Conservation (phyloP, 108 stramenopile species). For the Chaetoceros muelleri region DNA sequence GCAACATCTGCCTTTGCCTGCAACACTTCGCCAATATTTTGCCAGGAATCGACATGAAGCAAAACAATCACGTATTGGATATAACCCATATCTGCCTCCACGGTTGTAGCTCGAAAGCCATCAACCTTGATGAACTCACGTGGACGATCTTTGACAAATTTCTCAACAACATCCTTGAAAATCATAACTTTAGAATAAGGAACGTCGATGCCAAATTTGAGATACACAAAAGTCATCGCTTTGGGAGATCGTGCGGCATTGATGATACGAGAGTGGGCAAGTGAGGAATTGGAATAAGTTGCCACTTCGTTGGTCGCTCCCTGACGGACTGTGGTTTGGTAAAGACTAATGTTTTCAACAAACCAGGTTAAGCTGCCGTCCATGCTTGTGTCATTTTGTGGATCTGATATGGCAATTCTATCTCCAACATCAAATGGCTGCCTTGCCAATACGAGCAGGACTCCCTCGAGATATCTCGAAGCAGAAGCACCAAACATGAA, state of each 20-base stretch:
- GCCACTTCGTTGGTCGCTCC: constrained; percentile 60
- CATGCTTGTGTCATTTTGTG: constrained; percentile 17
- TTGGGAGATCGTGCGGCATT: constrained; percentile 60
- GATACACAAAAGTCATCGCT: constrained; percentile 23
- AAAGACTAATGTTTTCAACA: constrained; percentile 52
- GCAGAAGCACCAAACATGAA: constrained; percentile 30
- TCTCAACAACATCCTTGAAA: constrained; percentile 45
- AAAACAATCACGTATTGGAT: constrained; percentile 26
- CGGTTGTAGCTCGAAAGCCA: constrained; percentile 23
- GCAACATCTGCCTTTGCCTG: constrained; percentile 48
- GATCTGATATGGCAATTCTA: constrained; percentile 24
- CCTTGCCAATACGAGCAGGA: background rate
- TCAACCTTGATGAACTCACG: constrained; percentile 27
- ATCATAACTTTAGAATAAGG: constrained; percentile 31
- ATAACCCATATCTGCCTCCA: constrained; percentile 34
- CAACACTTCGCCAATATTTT: constrained; percentile 32
- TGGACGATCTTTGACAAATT: constrained; percentile 40
- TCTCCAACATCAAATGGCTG: constrained; percentile 14
- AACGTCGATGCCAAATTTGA: constrained; percentile 51
- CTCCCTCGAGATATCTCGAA: constrained; percentile 15
- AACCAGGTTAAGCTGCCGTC: constrained; percentile 45
- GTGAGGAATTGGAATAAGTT: constrained; percentile 51
- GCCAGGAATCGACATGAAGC: constrained; percentile 26
- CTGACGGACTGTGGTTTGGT: constrained; percentile 51
- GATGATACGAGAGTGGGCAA: constrained; percentile 45